A percentile compares a stretch with the other conserved stretches of the same genome.
These are phyloP conservation scores for Xanthoconium separans DNA, from an alignment of 1,284 basidiomycete genomes.

Conservation along the genomic window DNA sequence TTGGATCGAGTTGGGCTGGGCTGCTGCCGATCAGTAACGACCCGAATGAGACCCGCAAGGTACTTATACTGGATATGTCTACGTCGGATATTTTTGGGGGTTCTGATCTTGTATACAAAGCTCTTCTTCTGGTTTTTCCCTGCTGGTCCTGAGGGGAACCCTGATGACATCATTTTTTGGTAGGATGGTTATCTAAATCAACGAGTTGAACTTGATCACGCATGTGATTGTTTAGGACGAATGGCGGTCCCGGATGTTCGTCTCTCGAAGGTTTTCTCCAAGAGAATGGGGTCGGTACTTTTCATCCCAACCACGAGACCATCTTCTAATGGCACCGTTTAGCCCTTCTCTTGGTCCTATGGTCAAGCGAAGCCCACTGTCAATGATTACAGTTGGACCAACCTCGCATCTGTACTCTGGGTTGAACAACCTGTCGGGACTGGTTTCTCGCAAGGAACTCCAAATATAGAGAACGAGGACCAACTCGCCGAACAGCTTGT, in stretches of 20 bases:
- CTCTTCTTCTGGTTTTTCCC: constrained; percentile 90
- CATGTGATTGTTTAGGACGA: constrained; percentile 37
- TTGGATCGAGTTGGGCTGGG: constrained; percentile 75
- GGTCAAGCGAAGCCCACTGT: constrained; percentile 64
- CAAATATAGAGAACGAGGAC: constrained; percentile 68
- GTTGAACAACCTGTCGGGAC: constrained; percentile 85
- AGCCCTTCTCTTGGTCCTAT: constrained; percentile 67
- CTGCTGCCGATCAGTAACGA: constrained; percentile 65
- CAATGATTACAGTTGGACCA: constrained; percentile 81
- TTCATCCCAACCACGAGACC: neutral
- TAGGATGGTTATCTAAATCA: constrained; percentile 19
- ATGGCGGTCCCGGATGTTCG: constrained; percentile 61
- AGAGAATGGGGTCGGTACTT: constrained; percentile 73
- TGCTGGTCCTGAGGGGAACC: constrained; percentile 65
- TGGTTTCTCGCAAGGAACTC: constrained; percentile 74
- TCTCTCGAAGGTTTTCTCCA: constrained; percentile 76
- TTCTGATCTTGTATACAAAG: constrained; percentile 34
- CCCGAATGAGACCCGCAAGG: constrained; percentile 65
- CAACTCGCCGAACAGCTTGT: constrained; percentile 51
- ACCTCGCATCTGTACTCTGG: constrained; percentile 76
- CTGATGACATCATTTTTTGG: constrained; percentile 77
- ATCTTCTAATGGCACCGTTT: neutral
- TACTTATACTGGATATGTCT: constrained; percentile 27
- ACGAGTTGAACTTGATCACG: constrained; percentile 17
- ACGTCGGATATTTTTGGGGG: neutral